phyloP scores from a whole-genome alignment of 257 asterid species.

The Solanum paucissectum region DNA sequence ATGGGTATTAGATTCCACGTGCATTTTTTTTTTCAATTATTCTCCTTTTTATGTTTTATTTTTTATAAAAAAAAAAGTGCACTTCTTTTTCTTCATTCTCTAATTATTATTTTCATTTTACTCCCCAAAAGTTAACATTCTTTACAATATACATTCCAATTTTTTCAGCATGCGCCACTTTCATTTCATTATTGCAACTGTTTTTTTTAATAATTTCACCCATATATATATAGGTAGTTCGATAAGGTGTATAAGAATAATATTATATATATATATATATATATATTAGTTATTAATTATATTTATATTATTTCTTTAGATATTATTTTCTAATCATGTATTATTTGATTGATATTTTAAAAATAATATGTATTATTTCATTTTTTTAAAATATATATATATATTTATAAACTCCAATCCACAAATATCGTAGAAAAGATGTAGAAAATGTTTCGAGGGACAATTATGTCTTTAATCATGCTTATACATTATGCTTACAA shows the following conservation, averaged over 20 bases:
- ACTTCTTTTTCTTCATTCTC: neutral
- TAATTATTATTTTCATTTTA: neutral
- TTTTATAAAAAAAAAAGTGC: neutral
- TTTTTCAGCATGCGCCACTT: neutral
- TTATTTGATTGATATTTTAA: neutral
- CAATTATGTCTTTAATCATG: neutral
- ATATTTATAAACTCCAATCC: no score
- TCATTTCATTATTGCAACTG: neutral
- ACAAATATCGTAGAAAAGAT: no score
- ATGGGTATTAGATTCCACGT: neutral
- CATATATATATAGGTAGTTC: no score
- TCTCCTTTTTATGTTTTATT: neutral
- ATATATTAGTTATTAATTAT: no score
- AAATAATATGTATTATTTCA: neutral
- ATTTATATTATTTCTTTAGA: no score
- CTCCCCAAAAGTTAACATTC: neutral
- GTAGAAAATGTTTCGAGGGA: accelerated
- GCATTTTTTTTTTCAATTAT: neutral
- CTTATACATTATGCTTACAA: neutral
- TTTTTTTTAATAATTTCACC: neutral
- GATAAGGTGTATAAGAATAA: no score
- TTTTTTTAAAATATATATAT: no score
- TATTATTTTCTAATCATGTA: no score
- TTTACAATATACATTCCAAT: neutral
- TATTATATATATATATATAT: no score